Base-by-base conservation (phyloP, 1,284 basidiomycete species). In the Rhodofomes roseus region DNA sequence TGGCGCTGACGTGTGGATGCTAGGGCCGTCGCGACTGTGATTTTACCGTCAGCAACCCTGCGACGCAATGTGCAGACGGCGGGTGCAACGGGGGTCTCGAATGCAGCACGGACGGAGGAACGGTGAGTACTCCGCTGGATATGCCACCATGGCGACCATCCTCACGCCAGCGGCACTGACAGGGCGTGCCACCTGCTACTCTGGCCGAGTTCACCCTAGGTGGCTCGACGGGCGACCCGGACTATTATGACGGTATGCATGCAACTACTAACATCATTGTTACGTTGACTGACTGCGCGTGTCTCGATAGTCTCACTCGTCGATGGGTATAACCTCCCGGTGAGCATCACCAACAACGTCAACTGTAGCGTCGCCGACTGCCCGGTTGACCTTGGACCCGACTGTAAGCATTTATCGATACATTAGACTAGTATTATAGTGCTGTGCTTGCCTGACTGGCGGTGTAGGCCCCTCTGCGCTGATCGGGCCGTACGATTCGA, bases 81-180 rank as follows among this genome's bases (percentile, higher is more conserved):
- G 78, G 77, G 22, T 80, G 78, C 67, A 79, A 77, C 59, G 78
- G 81, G 31, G 81, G 81, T 43, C 71, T 83, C 2, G 59, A 70
- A 40, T 82, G 81, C 59, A 75, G 77, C 64, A 58, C 68, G 2
- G 59, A 66, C 56, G 73, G 71, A 29, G 79, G 79, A 2, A 78
- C 77, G 2, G 76, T 75, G 44, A 54, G 63, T 60, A 29, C 0
- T 70, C 74, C 22, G 67, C 69, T 37, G 60, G 18, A 16, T 22
- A 27, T 22, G 25, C 14, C 41, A 0, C 23, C 29, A 11, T 20
- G 9, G 53, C 11, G 14, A 41, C 34, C 43, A 16, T 27, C 36
- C 22, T 29, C 27, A 16, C 14, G 23, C 25, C 18, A 39, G 29
- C n/a, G 23, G 2, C 4, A 7, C 27, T n/a, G n/a, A n/a, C 43